These are phyloP conservation scores for Pleurotus ostreatus DNA, from an alignment of 768 basidiomycete genomes.

Conservation along the genomic window DNA sequence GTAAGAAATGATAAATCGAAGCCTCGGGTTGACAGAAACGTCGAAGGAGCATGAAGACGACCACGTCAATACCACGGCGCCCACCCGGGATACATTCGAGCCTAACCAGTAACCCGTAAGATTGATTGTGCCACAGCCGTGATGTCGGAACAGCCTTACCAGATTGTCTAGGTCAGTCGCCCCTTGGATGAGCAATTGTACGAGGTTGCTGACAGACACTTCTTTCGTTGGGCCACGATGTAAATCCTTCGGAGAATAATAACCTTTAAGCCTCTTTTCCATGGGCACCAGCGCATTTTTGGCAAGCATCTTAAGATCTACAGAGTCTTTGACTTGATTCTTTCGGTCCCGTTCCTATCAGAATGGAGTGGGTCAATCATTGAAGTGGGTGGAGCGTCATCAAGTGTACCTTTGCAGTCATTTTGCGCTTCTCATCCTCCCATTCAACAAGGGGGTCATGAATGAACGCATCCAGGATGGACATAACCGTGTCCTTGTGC, in stretches of 20 bases:
- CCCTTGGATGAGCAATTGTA: constrained; percentile 88
- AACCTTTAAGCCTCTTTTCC: constrained; percentile 75
- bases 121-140: too few relatives aligned
- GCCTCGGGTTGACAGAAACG: too few relatives aligned
- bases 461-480: constrained; percentile 92
- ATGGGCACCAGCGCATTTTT: constrained; percentile 78
- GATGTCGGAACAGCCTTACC: constrained; percentile 21
- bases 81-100: constrained; percentile 91
- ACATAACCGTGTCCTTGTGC: constrained; percentile 92
- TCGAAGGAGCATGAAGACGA: too few relatives aligned
- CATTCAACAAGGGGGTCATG: constrained; percentile 97
- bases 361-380: not conserved
- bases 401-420: constrained; percentile 22
- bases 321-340: constrained; percentile 43
- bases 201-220: constrained; percentile 78
- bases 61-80: constrained; percentile 64
- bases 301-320: constrained; percentile 64
- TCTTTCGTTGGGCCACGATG: constrained; percentile 44
- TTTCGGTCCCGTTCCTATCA: constrained; percentile 41
- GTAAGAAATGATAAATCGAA: too few relatives aligned
- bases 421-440: constrained; percentile 76
- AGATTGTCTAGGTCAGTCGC: constrained; percentile 74
- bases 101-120: constrained; percentile 33
- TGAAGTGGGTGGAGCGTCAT: too few relatives aligned
- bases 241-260: constrained; percentile 42